Base-by-base conservation (phyloP, 176 grass and related monocot genomes). In the Juncus effusus region DNA sequence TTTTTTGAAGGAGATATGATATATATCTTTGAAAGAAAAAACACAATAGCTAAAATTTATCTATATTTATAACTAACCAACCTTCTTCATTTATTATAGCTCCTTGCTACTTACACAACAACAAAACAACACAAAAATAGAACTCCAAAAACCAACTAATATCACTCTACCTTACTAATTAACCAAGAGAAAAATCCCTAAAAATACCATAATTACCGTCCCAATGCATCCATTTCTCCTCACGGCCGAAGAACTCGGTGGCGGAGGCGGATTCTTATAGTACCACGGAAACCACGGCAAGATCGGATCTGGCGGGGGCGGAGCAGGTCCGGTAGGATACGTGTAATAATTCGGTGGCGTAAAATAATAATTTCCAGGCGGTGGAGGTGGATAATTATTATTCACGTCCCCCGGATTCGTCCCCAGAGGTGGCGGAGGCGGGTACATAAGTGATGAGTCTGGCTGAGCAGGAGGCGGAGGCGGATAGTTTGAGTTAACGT, bases 231-330 rank as follows among this genome's bases (percentile, higher is more conserved):
- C 2, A 73, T 10, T 49, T 5, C 4, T 62, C 7, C 11, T 52
- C 6, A 44, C 11, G 36, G 67, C 60, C 5, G 50, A 54, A 5
- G 77, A 71, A 40, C 7, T 56, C 0, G 68, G 38, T 0, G 60
- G 53, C 3, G 60, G 60, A 6, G 77, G 77, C 0, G 77, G 60
- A 14, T 72, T 64, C 37, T 63, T 80, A 68, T 80, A 74, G 60
- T 80, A 80, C 54, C 71, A 80, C 10, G 69, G 77, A 50, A 74
- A 80, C 68, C 69, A 80, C 6, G 77, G 77, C 16, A 80, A 38
- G 39, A 80, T 80, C 5, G 77, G 77, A 16, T 80, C 64, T 6
- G 77, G 77, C 1, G 77, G 77, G 12, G 77, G 77, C 4, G 77
- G 77, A 68, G 59, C 7, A 60, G 40, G 7, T 73, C 54, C 3